Conservation (phyloP, 1,284 basidiomycete species). For the Trichosporon inkin region DNA sequence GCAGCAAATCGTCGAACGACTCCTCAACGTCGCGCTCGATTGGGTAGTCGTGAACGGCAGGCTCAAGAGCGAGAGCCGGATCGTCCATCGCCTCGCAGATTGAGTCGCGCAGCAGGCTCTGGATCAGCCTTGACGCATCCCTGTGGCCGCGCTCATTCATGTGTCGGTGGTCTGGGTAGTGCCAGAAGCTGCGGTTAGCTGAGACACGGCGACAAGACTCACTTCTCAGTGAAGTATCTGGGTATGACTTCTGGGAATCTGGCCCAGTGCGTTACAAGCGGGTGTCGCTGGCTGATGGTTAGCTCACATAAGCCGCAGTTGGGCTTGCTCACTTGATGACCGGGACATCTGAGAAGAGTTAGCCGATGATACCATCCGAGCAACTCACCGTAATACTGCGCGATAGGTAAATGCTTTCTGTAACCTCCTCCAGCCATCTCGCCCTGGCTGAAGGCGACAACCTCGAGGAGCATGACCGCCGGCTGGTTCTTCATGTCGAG, state of each 20-base stretch:
- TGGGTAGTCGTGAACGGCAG: slow-evolving; percentile 12
- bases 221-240: slow-evolving; percentile 46
- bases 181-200: slow-evolving; percentile 40
- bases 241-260: slow-evolving; percentile 44
- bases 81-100: slow-evolving; percentile 27
- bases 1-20: slow-evolving; percentile 3
- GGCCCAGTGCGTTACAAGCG: slow-evolving; percentile 45
- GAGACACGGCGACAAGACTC: slow-evolving; percentile 11
- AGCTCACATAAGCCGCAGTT: neutral
- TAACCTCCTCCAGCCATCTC: slow-evolving; percentile 49
- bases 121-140: slow-evolving; percentile 41
- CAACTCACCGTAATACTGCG: slow-evolving; percentile 44
- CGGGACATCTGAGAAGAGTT: slow-evolving; percentile 33
- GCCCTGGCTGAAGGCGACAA: slow-evolving; percentile 42
- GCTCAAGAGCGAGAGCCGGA: neutral
- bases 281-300: slow-evolving; percentile 32
- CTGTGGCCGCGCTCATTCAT: slow-evolving; percentile 45
- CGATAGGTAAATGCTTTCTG: slow-evolving; percentile 47
- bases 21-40: slow-evolving; percentile 21
- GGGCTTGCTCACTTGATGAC: slow-evolving; percentile 36
- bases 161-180: slow-evolving; percentile 45
- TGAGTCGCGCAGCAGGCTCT: slow-evolving; percentile 40
- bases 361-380: neutral
- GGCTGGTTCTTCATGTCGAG: slow-evolving; percentile 40
- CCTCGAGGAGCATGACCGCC: slow-evolving; percentile 45